phyloP scores from a whole-genome alignment of 2,329 filamentous ascomycete genomes.

The Didymella keratinophila region DNA sequence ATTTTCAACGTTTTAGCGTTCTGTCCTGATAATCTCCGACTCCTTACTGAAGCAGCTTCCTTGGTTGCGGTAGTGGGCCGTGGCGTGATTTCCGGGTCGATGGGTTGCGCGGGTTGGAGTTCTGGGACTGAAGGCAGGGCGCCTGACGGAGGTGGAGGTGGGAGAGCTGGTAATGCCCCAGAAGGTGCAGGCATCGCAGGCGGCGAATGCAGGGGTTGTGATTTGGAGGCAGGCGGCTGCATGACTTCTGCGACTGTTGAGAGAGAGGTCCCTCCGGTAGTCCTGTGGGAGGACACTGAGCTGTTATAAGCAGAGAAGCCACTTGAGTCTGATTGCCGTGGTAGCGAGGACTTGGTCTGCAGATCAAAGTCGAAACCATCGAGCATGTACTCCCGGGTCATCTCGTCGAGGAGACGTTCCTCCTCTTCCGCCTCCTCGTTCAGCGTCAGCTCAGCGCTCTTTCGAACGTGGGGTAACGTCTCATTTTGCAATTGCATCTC shows the following conservation, averaged over 20 bases:
- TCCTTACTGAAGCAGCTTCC: constrained; percentile 66
- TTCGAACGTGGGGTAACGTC: constrained; percentile 51
- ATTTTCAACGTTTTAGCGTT: constrained; percentile 87
- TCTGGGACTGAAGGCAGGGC: constrained; percentile 43
- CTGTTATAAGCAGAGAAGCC: constrained; percentile 85
- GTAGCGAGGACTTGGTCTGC: constrained; percentile 71
- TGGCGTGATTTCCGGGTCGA: constrained; percentile 40
- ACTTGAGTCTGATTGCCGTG: constrained; percentile 83
- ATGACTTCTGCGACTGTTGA: constrained; percentile 76
- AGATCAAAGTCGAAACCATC: constrained; percentile 82
- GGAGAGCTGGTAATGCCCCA: constrained; percentile 42
- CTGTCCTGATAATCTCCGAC: constrained; percentile 79
- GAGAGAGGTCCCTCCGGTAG: constrained; percentile 71
- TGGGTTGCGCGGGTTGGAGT: constrained; percentile 33
- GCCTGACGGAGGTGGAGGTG: constrained; percentile 34
- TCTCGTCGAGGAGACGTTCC: constrained; percentile 74
- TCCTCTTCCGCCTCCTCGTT: constrained; percentile 57
- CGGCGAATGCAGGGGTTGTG: constrained; percentile 38
- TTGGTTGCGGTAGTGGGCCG: constrained; percentile 36
- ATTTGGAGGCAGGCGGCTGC: constrained; percentile 50
- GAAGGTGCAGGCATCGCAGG: constrained; percentile 41
- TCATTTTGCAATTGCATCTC: constrained; percentile 56
- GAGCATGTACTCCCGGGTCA: constrained; percentile 82
- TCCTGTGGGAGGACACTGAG: constrained; percentile 75
- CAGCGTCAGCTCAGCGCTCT: constrained; percentile 48